These are phyloP conservation scores for Asclepias syriaca DNA, from an alignment of 257 asterid species.

Conservation along the genomic window DNA sequence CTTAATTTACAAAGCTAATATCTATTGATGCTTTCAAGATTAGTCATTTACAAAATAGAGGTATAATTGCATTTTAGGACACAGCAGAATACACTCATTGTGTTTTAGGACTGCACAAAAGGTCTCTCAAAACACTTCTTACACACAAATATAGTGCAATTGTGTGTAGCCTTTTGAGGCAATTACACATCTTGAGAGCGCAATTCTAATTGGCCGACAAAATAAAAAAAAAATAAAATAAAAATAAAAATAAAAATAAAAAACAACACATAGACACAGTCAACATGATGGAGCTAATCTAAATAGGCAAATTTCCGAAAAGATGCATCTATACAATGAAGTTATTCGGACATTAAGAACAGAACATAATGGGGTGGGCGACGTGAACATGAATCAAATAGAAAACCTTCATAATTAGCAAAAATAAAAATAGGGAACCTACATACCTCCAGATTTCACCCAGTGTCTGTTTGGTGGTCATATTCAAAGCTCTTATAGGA, in stretches of 20 bases:
- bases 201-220: too few relatives aligned
- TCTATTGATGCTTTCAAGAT: background rate
- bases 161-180: too few relatives aligned
- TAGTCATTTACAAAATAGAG: background rate
- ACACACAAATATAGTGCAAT: too few relatives aligned
- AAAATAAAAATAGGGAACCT: background rate
- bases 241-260: too few relatives aligned
- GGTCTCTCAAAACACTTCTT: too few relatives aligned
- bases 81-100: background rate
- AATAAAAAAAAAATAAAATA: too few relatives aligned
- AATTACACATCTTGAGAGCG: too few relatives aligned
- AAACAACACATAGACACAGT: too few relatives aligned
- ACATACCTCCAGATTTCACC: conserved; percentile 71
- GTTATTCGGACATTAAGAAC: background rate
- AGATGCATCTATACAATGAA: background rate
- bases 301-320: background rate
- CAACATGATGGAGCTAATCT: background rate
- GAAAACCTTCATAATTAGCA: conserved; percentile 12
- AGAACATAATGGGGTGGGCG: background rate
- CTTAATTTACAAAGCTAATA: background rate
- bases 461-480: conserved; percentile 67
- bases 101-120: too few relatives aligned
- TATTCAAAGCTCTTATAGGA: conserved; percentile 51
- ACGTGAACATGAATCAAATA: too few relatives aligned
- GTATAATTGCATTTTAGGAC: background rate